phyloP scores from a whole-genome alignment of 2,329 filamentous ascomycete genomes.

The Stemphylium lycopersici region DNA sequence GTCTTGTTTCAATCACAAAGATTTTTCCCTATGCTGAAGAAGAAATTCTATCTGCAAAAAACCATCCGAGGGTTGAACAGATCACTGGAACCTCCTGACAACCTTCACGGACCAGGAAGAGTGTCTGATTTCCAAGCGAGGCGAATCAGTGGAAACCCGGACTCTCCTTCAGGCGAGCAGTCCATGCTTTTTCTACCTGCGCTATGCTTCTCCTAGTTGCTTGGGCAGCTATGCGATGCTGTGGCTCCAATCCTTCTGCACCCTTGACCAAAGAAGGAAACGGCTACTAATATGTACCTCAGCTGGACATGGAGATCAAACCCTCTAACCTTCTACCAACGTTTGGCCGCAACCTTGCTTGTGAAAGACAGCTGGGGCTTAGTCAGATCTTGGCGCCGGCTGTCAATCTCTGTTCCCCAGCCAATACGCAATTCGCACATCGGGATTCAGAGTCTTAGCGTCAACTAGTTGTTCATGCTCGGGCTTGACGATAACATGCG shows the following conservation, averaged over 20 bases:
- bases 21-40: conserved; percentile 5
- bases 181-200: conserved; percentile 6
- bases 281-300: background rate
- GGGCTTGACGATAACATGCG: background rate
- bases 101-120: background rate
- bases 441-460: background rate
- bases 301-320: background rate
- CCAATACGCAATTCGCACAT: background rate
- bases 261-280: background rate
- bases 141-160: background rate
- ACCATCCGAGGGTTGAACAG: background rate
- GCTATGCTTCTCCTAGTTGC: background rate
- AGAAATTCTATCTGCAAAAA: conserved; percentile 8
- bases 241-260: conserved; percentile 2
- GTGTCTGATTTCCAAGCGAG: background rate
- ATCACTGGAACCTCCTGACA: background rate
- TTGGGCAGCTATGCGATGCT: background rate
- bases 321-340: background rate
- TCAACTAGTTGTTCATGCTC: background rate
- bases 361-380: background rate
- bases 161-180: background rate
- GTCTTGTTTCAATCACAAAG: background rate
- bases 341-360: background rate
- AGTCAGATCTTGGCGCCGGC: background rate
- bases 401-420: background rate